Base-by-base conservation (phyloP, 2,329 filamentous ascomycete genomes). In the Chaetomium sp. region DNA sequence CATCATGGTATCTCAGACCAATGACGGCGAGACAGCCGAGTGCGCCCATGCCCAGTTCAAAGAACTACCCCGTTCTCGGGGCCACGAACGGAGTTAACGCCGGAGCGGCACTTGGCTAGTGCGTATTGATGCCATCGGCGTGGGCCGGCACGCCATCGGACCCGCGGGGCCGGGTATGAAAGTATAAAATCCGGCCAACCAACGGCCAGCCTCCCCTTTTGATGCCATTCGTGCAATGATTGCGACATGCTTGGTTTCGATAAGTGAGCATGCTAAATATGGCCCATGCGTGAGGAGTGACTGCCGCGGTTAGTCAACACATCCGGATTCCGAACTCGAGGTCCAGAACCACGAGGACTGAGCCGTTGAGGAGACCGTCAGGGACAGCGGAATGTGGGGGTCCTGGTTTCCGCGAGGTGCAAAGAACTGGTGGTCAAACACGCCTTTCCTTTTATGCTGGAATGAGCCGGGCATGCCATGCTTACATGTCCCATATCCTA, bases 81-180 rank as follows among this genome's bases (percentile, higher is more conserved):
- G 23, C 8, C 38, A 21, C 12, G 33, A 21, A 21, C 16, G 27
- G 53, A 42, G 35, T 19, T 35, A 19, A 16, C 3, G n/a, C 33
- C 21, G 54, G 51, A 31, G 53, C 23, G 31, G 23, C 23, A 10
- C 53, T 23, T 12, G 12, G 53, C 53, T 64, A 60, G 65, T 55
- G 57, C 4, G 54, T 57, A 57, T 65, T 69, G 67, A 66, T 69
- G 65, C 49, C 65, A 69, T 69, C 45, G 58, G 29, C 42, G 45
- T 49, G 63, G 63, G 55, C 53, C 50, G 61, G 65, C 65, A 66
- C 65, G 67, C 57, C 61, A 69, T 69, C 29, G 23, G 53, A 9
- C n/a, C 50, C 58, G 62, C 25, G 62, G 38, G 49, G 49, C 45
- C 49, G 38, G 45, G 35, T 53, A 19, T 58, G 12, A 31, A 2